Base-by-base conservation (phyloP, 495 filamentous ascomycete genomes). In the Bombardia bombarda region DNA sequence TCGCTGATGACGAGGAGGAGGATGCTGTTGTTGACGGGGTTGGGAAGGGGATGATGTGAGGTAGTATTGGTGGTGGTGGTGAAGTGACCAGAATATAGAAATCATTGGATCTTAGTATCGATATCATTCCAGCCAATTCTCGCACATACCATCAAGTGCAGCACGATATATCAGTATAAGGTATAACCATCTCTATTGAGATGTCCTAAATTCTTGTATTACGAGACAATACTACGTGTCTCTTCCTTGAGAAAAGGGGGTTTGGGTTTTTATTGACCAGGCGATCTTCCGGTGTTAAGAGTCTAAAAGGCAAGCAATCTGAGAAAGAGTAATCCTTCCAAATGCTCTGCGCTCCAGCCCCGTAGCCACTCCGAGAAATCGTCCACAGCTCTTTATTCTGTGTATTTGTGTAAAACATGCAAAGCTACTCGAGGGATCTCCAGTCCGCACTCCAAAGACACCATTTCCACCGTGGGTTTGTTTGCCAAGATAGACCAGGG, bases 391-490 rank as follows among this genome's bases (percentile, higher is more conserved):
- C 58, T 38, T 60, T 46, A 47, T 38, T 64, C 52, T 63, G 65
- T 67, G 65, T 66, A 66, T 65, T 59, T 68, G 62, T 61, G 60
- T 60, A 71, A 69, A 72, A 61, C 58, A 70, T 74, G 69, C 70
- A 69, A 68, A 64, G 63, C 39, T 57, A 66, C 64, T 65, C 53
- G 62, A 57, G 59, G 52, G 49, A 61, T 69, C 63, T 66, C 65
- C 68, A 61, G 61, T 60, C 67, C 67, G 57, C 69, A 69, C 69
- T 71, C 67, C 69, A 60, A 66, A 69, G 66, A 74, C 70, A 74
- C 70, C 70, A 58, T 59, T 64, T 62, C 67, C 52, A 53, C 66
- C 62, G 43, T 25, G 55, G 53, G 47, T 48, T 60, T n/a, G n/a
- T n/a, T n/a, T 58, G 46, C 53, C 59, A 62, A 66, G 54, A 62